Conservation (phyloP, 768 basidiomycete genomes). For the Boletus sensibilis region DNA sequence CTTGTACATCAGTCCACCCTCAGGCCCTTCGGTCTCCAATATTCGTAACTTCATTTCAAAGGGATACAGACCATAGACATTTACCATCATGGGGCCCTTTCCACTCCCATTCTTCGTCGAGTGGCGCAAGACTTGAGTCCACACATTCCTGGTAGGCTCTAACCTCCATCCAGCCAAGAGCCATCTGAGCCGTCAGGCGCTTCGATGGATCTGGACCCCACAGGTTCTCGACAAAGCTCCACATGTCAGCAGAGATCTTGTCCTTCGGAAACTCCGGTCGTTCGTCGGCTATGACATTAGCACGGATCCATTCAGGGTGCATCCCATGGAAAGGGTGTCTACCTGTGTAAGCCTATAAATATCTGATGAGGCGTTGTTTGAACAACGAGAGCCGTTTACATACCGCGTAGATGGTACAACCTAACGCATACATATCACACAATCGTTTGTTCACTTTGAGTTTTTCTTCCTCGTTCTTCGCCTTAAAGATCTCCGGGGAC, state of each 20-base stretch:
- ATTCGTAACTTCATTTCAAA: not conserved
- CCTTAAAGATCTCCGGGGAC: conserved; percentile 27
- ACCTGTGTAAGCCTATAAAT: conserved; percentile 18
- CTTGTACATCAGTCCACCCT: not conserved
- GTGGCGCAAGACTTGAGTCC: not conserved
- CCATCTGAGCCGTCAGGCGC: conserved; percentile 26
- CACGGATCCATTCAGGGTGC: accelerated
- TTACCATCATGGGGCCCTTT: not conserved
- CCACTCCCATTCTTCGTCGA: conserved; percentile 23
- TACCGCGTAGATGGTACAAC: conserved; percentile 42
- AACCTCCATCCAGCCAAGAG: conserved; percentile 25
- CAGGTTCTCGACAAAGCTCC: conserved; percentile 32
- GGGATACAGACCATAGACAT: conserved; percentile 13
- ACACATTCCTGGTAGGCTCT: conserved; percentile 12
- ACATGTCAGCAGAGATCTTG: conserved; percentile 23
- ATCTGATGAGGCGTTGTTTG: not conserved
- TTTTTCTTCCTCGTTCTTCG: not conserved
- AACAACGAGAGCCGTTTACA: not conserved
- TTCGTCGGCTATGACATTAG: not conserved
- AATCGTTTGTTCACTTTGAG: conserved; percentile 25
- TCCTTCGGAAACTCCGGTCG: conserved; percentile 18
- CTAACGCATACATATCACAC: conserved; percentile 43
- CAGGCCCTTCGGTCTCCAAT: not conserved
- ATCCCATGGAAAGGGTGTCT: conserved; percentile 8
- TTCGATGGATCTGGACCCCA: conserved; percentile 17